These are phyloP conservation scores for Aspergillus neotritici DNA, from an alignment of 2,329 filamentous ascomycete species.

Conservation along the genomic window DNA sequence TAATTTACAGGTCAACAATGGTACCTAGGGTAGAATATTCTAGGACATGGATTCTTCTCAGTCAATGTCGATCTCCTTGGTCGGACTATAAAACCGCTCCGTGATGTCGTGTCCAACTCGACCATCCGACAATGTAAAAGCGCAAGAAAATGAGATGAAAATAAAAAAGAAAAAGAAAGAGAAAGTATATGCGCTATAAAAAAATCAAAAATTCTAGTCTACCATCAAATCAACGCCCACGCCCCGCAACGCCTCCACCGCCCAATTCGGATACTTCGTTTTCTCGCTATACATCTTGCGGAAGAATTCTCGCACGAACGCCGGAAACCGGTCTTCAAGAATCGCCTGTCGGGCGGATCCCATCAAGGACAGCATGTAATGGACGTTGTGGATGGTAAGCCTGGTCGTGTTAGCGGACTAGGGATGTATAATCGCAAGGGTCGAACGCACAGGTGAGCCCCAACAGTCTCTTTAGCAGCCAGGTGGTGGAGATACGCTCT, in stretches of 20 bases:
- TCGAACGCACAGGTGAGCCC: conserved; percentile 59
- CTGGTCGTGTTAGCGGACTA: conserved; percentile 40
- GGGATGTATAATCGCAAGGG: background rate
- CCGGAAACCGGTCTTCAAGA: conserved; percentile 72
- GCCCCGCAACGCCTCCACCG: conserved; percentile 66
- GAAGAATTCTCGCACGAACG: conserved; percentile 75
- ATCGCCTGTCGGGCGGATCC: conserved; percentile 67
- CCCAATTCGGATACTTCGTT: conserved; percentile 72
- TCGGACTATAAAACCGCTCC: no score
- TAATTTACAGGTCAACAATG: no score
- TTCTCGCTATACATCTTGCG: conserved; percentile 61
- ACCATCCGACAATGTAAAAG: background rate
- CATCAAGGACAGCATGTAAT: conserved; percentile 87
- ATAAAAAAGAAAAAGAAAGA: background rate
- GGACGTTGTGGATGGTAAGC: conserved; percentile 91
- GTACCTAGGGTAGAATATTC: no score
- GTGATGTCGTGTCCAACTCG: no score
- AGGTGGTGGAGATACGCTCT: conserved; percentile 88
- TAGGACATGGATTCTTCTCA: no score
- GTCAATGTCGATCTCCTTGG: no score
- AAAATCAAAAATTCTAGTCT: conserved; percentile 12
- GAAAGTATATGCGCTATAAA: background rate
- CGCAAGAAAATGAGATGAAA: background rate
- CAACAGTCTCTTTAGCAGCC: conserved; percentile 87
- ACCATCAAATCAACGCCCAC: conserved; percentile 73